Evolutionary conservation across 2,329 filamentous ascomycete species (phyloP).

Genomic region (Aspergillus piperis): DNA sequence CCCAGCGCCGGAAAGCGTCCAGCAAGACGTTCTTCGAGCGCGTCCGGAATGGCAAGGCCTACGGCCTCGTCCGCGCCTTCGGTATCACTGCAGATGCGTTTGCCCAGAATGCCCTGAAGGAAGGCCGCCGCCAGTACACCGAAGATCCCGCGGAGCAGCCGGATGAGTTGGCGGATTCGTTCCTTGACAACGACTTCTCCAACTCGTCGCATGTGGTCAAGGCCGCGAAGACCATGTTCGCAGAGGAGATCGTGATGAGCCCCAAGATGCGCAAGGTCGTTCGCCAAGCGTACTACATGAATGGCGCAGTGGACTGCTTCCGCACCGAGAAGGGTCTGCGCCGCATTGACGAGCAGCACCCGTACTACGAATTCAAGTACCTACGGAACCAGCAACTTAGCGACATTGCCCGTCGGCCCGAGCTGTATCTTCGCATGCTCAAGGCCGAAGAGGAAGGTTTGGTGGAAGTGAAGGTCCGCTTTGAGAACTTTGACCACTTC

Average conservation of each 20-base stretch:
- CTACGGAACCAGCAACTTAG: slow-evolving; percentile 82
- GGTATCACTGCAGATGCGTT: slow-evolving; percentile 87
- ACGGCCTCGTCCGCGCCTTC: slow-evolving; percentile 81
- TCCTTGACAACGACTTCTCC: slow-evolving; percentile 70
- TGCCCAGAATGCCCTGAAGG: slow-evolving; percentile 78
- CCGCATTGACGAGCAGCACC: slow-evolving; percentile 91
- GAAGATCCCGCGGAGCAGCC: slow-evolving; percentile 81
- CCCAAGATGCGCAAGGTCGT: slow-evolving; percentile 88
- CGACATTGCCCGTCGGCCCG: slow-evolving; percentile 79
- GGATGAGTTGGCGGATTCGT: slow-evolving; percentile 80
- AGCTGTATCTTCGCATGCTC: slow-evolving; percentile 94
- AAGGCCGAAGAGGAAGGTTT: slow-evolving; percentile 94
- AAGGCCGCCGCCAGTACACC: slow-evolving; percentile 75
- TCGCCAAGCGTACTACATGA: slow-evolving; percentile 78
- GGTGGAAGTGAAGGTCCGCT: slow-evolving; percentile 76
- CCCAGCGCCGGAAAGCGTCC: slow-evolving; percentile 78
- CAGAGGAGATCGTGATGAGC: slow-evolving; percentile 84
- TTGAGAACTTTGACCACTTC: slow-evolving; percentile 76
- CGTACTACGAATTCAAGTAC: slow-evolving; percentile 98
- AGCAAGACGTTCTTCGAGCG: slow-evolving; percentile 80
- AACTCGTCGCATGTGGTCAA: slow-evolving; percentile 74
- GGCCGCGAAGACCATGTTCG: slow-evolving; percentile 82
- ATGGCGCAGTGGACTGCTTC: slow-evolving; percentile 80
- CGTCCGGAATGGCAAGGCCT: slow-evolving; percentile 76
- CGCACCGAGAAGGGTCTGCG: slow-evolving; percentile 92